phyloP scores from a whole-genome alignment of 495 filamentous ascomycete genomes.

The Aspergillus asperescens region DNA sequence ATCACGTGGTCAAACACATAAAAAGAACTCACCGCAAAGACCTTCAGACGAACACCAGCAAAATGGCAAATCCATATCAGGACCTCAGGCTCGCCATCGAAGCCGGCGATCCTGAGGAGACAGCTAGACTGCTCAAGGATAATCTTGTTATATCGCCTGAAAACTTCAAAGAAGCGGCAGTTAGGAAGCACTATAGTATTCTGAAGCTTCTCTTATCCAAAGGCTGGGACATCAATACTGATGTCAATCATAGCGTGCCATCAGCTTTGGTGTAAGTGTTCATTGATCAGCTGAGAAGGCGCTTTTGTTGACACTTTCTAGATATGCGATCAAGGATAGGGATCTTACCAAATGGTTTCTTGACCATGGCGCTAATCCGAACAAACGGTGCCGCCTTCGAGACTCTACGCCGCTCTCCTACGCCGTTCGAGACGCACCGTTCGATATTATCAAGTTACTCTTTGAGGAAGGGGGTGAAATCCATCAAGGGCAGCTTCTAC shows the following conservation, averaged over 20 bases:
- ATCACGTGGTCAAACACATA: no score
- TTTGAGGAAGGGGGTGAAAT: background rate
- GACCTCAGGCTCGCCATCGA: no score
- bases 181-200: background rate
- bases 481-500: slow-evolving; percentile 3
- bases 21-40: no score
- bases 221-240: slow-evolving; percentile 1
- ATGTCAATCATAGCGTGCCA: background rate
- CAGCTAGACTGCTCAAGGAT: no score
- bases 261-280: slow-evolving; percentile 3
- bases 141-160: no score
- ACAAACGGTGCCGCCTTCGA: background rate
- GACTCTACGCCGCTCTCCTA: slow-evolving; percentile 4
- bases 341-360: background rate
- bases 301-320: background rate
- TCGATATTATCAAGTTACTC: slow-evolving; percentile 3
- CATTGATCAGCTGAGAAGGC: background rate
- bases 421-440: background rate
- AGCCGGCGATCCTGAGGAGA: no score
- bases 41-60: no score
- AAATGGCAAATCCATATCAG: no score
- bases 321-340: background rate
- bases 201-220: background rate
- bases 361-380: background rate
- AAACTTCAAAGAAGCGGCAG: background rate